These are phyloP conservation scores for Tulasnella sp. DNA, from an alignment of 768 basidiomycete genomes.

Conservation along the genomic window DNA sequence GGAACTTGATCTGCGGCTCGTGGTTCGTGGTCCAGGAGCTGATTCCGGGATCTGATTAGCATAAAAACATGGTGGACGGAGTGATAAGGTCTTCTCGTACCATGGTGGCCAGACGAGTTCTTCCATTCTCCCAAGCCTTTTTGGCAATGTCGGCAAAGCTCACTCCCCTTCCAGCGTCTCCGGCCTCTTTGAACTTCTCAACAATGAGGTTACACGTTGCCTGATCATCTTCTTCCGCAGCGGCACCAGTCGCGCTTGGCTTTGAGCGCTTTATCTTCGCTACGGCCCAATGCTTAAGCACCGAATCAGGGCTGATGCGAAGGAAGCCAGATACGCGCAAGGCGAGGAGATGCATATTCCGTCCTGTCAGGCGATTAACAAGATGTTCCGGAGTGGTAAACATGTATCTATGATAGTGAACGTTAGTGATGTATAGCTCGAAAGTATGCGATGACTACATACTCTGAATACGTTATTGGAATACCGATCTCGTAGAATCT, in stretches of 20 bases:
- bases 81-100: constrained; percentile 40
- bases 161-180: constrained; percentile 49
- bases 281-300: constrained; percentile 93
- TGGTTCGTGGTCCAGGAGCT: constrained; percentile 90
- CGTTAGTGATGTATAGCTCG: neutral
- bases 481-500: constrained; percentile 89
- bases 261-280: constrained; percentile 80
- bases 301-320: constrained; percentile 74
- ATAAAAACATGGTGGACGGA: neutral
- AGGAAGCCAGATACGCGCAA: constrained; percentile 85
- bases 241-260: constrained; percentile 50
- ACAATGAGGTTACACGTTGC: constrained; percentile 80
- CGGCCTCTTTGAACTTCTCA: constrained; percentile 80
- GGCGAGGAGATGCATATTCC: constrained; percentile 87
- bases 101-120: constrained; percentile 77
- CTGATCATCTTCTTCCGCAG: constrained; percentile 60
- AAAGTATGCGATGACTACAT: constrained; percentile 34
- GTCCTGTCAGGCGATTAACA: constrained; percentile 74
- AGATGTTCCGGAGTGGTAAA: constrained; percentile 76
- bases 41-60: neutral
- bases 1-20: constrained; percentile 90
- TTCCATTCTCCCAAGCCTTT: constrained; percentile 86
- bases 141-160: constrained; percentile 94
- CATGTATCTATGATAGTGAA: constrained; percentile 60
- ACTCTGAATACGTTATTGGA: constrained; percentile 90